Conservation (phyloP, 140 eudicot species). For the Ambrosia hybrid region DNA sequence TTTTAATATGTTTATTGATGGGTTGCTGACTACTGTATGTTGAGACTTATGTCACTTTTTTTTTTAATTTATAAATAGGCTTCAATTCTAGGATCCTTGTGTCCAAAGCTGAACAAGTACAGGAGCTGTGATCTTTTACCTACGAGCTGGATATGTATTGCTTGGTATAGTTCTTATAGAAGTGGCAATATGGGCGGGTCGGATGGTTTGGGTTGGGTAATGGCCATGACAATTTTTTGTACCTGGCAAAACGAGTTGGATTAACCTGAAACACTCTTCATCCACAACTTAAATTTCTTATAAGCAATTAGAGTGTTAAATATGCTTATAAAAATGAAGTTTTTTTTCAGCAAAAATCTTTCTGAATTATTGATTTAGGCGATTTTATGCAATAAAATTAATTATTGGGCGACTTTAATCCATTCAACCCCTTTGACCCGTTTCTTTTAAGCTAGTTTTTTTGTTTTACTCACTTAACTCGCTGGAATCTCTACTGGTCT, state of each 20-base stretch:
- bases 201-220: not conserved
- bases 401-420: not conserved
- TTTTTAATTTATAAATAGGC: slow-evolving; percentile 36
- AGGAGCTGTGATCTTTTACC: slow-evolving; percentile 72
- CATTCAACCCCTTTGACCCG: not conserved
- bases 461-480: not conserved
- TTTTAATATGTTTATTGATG: not conserved
- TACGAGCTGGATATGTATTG: slow-evolving; percentile 79
- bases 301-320: not conserved
- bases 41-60: not conserved
- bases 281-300: not conserved
- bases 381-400: not conserved
- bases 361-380: not conserved
- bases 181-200: not conserved
- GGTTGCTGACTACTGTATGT: not conserved
- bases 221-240: not conserved
- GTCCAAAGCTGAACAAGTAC: slow-evolving; percentile 57
- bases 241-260: not conserved
- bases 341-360: not conserved
- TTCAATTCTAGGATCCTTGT: slow-evolving; percentile 44
- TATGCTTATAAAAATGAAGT: not conserved
- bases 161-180: slow-evolving; percentile 44
- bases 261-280: not conserved
- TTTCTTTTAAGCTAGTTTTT: slow-evolving; percentile 2
- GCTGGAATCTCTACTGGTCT: too few relatives aligned